These are phyloP conservation scores for Tuber magnatum DNA, from an alignment of 495 filamentous ascomycete species.

Conservation along the genomic window DNA sequence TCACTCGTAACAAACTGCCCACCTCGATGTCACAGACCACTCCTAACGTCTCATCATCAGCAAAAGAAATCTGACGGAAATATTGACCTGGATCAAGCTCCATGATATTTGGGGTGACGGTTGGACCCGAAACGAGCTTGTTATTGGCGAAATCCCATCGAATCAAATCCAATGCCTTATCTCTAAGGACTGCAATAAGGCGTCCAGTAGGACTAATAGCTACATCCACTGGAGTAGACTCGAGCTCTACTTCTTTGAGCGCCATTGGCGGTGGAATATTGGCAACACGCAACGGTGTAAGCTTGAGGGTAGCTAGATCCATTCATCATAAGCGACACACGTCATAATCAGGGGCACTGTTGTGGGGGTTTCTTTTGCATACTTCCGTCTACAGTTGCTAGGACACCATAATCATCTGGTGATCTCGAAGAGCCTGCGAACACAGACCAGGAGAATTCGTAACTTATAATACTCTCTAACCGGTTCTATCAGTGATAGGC, in stretches of 20 bases:
- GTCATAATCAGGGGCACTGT: not conserved
- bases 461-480: slow-evolving; percentile 50
- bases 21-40: slow-evolving; percentile 18
- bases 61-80: slow-evolving; percentile 38
- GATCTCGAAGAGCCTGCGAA: slow-evolving; percentile 58
- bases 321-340: slow-evolving; percentile 1
- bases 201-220: slow-evolving; percentile 60
- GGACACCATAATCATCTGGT: slow-evolving; percentile 71
- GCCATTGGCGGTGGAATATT: slow-evolving; percentile 93
- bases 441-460: slow-evolving; percentile 65
- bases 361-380: slow-evolving; percentile 36
- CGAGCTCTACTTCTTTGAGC: slow-evolving; percentile 61
- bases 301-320: slow-evolving; percentile 56
- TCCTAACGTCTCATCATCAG: slow-evolving; percentile 33
- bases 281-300: slow-evolving; percentile 74
- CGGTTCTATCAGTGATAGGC: slow-evolving; percentile 28
- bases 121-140: slow-evolving; percentile 45
- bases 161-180: slow-evolving; percentile 56
- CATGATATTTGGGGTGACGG: slow-evolving; percentile 47
- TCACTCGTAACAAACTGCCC: slow-evolving; percentile 29
- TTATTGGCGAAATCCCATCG: slow-evolving; percentile 54
- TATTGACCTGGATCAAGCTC: slow-evolving; percentile 42
- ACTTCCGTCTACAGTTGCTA: slow-evolving; percentile 84
- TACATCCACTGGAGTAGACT: slow-evolving; percentile 62
- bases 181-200: slow-evolving; percentile 66